Percentiles rank a stretch among this genome's conserved stretches.
phyloP scores from a whole-genome alignment of 2,329 filamentous ascomycete species.

The Penicillium sp. region DNA sequence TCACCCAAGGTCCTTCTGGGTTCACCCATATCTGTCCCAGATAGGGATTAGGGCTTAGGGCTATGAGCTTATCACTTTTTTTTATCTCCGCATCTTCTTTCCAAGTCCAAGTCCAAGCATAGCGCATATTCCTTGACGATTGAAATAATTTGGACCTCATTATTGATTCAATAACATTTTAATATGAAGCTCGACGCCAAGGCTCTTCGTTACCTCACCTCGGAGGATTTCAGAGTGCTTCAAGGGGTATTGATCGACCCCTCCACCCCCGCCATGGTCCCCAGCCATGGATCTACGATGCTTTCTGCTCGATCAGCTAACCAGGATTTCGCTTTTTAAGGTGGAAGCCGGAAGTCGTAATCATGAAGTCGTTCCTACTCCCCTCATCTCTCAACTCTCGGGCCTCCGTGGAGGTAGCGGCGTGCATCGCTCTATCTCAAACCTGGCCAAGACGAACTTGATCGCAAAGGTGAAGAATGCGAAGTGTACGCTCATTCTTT shows the following conservation, averaged over 20 bases:
- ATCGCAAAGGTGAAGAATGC: slow-evolving; percentile 94
- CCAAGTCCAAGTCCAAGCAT: slow-evolving; percentile 4
- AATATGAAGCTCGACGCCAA: slow-evolving; percentile 94
- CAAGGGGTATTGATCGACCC: slow-evolving; percentile 69
- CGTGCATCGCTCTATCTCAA: slow-evolving; percentile 85
- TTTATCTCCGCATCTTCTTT: slow-evolving; percentile 27
- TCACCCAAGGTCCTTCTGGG: background rate
- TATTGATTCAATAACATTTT: slow-evolving; percentile 11
- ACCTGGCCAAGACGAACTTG: slow-evolving; percentile 85
- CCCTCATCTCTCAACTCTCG: slow-evolving; percentile 81
- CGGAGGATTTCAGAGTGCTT: slow-evolving; percentile 94
- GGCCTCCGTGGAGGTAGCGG: slow-evolving; percentile 76
- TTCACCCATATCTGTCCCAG: slow-evolving; percentile 17
- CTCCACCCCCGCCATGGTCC: slow-evolving; percentile 30
- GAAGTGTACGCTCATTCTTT: slow-evolving; percentile 61
- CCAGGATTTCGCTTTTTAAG: slow-evolving; percentile 50
- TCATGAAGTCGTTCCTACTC: slow-evolving; percentile 93
- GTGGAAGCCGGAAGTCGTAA: slow-evolving; percentile 94
- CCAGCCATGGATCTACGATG: slow-evolving; percentile 9
- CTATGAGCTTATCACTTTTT: slow-evolving; percentile 39
- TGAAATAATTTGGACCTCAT: background rate
- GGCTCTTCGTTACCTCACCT: slow-evolving; percentile 85
- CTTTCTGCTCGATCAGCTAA: slow-evolving; percentile 13
- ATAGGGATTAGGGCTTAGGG: slow-evolving; percentile 48
- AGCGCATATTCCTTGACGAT: slow-evolving; percentile 4